phyloP scores from a whole-genome alignment of 2,329 filamentous ascomycete species.

The Clonostachys sp. region DNA sequence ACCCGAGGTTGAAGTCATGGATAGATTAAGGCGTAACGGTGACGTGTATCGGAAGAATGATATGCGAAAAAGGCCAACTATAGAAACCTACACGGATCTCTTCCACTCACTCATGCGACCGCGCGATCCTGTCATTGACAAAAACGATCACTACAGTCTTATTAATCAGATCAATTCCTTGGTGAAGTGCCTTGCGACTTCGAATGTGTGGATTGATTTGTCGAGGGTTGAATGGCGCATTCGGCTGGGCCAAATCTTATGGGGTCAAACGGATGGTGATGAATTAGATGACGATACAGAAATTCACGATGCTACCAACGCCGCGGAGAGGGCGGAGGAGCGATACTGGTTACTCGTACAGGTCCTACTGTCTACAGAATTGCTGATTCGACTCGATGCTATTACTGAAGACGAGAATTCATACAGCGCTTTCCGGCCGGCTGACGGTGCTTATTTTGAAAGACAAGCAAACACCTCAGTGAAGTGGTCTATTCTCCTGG shows the following conservation, averaged over 20 bases:
- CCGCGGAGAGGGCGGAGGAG: slow-evolving; percentile 52
- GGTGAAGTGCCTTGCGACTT: slow-evolving; percentile 58
- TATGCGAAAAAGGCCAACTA: slow-evolving; percentile 42
- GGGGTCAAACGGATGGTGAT: slow-evolving; percentile 51
- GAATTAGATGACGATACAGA: slow-evolving; percentile 47
- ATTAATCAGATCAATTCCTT: slow-evolving; percentile 67
- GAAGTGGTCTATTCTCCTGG: slow-evolving; percentile 62
- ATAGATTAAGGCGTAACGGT: slow-evolving; percentile 52
- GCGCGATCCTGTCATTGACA: slow-evolving; percentile 50
- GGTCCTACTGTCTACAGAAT: slow-evolving; percentile 59
- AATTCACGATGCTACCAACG: slow-evolving; percentile 40
- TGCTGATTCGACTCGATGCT: slow-evolving; percentile 60
- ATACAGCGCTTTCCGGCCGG: slow-evolving; percentile 43
- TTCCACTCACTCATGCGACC: slow-evolving; percentile 57
- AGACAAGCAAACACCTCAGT: slow-evolving; percentile 57
- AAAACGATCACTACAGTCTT: slow-evolving; percentile 55
- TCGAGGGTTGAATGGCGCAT: slow-evolving; percentile 73
- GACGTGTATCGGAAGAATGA: slow-evolving; percentile 50
- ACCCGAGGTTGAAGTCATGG: slow-evolving; percentile 52
- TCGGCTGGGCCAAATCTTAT: slow-evolving; percentile 66
- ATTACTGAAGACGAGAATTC: slow-evolving; percentile 57
- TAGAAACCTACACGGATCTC: slow-evolving; percentile 58
- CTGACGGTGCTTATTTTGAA: slow-evolving; percentile 57
- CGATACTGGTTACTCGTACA: slow-evolving; percentile 65
- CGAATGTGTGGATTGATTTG: slow-evolving; percentile 72